These are phyloP conservation scores for Lactuca saligna DNA, from an alignment of 129 eudicot genomes.

Conservation along the genomic window DNA sequence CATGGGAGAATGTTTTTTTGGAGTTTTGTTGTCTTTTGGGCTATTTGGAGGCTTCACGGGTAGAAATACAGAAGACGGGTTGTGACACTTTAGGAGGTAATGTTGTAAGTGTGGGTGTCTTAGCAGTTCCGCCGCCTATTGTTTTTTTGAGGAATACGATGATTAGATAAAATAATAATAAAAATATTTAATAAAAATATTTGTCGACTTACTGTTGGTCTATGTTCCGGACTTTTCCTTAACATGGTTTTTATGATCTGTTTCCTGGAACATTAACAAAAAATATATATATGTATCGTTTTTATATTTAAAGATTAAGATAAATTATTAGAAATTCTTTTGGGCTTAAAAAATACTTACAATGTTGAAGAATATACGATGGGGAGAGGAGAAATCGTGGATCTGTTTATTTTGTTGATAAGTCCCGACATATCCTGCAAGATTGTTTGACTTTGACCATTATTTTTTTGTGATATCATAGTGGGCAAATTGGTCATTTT, in stretches of 20 bases:
- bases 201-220: constrained; percentile 82
- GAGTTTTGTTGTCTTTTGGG: constrained; percentile 61
- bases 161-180: constrained; percentile 19
- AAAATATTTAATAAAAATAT: background rate
- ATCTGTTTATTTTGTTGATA: constrained; percentile 86
- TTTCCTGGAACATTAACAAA: constrained; percentile 53
- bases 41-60: constrained; percentile 81
- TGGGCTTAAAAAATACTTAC: constrained; percentile 43
- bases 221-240: constrained; percentile 88
- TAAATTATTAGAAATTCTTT: background rate
- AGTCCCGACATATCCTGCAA: constrained; percentile 93
- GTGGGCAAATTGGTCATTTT: constrained; percentile 4
- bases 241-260: constrained; percentile 94
- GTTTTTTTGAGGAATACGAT: constrained; percentile 13
- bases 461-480: background rate
- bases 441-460: background rate
- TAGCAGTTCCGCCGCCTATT: constrained; percentile 90
- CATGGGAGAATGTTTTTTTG: constrained; percentile 44
- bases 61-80: constrained; percentile 70
- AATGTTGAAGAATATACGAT: constrained; percentile 78
- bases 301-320: background rate
- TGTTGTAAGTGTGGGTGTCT: constrained; percentile 94
- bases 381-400: constrained; percentile 90
- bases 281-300: too few relatives aligned
- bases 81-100: constrained; percentile 67